phyloP scores from a whole-genome alignment of 1,284 basidiomycete genomes.

The Uromyces viciae-fabae region DNA sequence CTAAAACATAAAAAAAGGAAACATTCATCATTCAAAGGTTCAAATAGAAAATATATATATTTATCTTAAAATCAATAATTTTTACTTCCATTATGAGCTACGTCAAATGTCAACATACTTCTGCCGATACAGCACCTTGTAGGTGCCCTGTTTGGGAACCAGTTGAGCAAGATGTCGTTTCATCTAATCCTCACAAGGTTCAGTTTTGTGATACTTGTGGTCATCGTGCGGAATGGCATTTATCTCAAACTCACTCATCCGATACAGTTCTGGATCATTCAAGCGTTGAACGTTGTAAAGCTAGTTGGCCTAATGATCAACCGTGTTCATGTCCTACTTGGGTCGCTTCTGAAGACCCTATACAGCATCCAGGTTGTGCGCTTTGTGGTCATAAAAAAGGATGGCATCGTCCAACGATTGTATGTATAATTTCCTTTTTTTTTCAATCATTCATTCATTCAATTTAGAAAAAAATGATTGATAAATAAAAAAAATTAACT shows the following conservation, averaged over 20 bases:
- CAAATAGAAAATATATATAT: too few relatives aligned
- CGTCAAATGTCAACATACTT: slow-evolving; percentile 32
- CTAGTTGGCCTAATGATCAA: slow-evolving; percentile 20
- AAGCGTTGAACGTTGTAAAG: slow-evolving; percentile 24
- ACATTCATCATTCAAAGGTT: too few relatives aligned
- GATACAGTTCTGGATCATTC: not conserved
- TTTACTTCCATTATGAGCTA: slow-evolving; percentile 5
- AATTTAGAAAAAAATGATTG: too few relatives aligned
- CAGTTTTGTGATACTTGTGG: slow-evolving; percentile 27
- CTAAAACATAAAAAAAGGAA: too few relatives aligned
- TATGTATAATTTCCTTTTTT: too few relatives aligned
- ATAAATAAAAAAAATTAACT: too few relatives aligned
- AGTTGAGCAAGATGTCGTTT: not conserved
- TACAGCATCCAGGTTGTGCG: slow-evolving; percentile 4
- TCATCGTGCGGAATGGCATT: slow-evolving; percentile 40
- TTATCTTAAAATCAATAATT: too few relatives aligned
- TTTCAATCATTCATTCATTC: too few relatives aligned
- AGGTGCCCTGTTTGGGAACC: slow-evolving; percentile 34
- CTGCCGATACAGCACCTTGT: slow-evolving; percentile 22
- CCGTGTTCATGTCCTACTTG: slow-evolving; percentile 33
- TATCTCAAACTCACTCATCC: not conserved
- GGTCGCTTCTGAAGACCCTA: slow-evolving; percentile 17
- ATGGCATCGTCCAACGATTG: slow-evolving; percentile 31
- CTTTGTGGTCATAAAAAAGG: slow-evolving; percentile 40
- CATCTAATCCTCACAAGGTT: too few relatives aligned